Evolutionary conservation across 106 monocot species (phyloP).

Genomic region (Apostasia ramifera): DNA sequence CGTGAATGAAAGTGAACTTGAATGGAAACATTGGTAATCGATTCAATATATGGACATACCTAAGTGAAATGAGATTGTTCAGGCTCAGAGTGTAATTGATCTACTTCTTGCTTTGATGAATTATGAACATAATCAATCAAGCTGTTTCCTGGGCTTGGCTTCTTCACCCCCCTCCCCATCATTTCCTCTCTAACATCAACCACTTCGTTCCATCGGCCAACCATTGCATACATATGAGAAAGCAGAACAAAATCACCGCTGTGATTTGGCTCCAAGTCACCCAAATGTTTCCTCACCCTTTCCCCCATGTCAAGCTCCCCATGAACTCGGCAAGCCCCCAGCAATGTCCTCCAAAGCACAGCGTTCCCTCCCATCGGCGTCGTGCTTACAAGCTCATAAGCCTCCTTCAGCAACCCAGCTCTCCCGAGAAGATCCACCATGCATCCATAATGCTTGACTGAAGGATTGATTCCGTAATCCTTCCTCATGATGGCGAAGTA

Average conservation of each 20-base stretch:
- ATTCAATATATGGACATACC: too few relatives aligned
- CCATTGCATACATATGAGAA: slow-evolving; percentile 36
- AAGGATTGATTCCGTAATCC: slow-evolving; percentile 29
- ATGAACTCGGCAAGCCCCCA: slow-evolving; percentile 49
- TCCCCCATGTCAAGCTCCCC: slow-evolving; percentile 36
- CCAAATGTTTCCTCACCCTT: slow-evolving; percentile 23
- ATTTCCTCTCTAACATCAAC: slow-evolving; percentile 34
- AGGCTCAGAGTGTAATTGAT: too few relatives aligned
- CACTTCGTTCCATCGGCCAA: slow-evolving; percentile 36
- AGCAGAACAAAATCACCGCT: slow-evolving; percentile 52
- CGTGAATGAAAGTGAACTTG: too few relatives aligned
- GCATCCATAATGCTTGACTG: slow-evolving; percentile 47
- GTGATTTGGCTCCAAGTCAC: slow-evolving; percentile 42
- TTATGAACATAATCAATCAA: slow-evolving; percentile 5
- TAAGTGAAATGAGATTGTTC: too few relatives aligned
- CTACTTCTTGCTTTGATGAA: neutral
- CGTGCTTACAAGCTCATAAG: slow-evolving; percentile 27
- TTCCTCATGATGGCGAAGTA: slow-evolving; percentile 32
- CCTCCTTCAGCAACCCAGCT: slow-evolving; percentile 46
- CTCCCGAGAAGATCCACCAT: slow-evolving; percentile 53
- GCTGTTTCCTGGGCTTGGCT: slow-evolving; percentile 24
- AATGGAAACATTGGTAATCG: too few relatives aligned
- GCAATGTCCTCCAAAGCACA: slow-evolving; percentile 56
- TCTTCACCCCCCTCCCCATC: slow-evolving; percentile 28
- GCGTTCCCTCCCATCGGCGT: slow-evolving; percentile 53